These are phyloP conservation scores for Gossypium gossypioides DNA, from an alignment of 441 rosid genomes.

Conservation along the genomic window DNA sequence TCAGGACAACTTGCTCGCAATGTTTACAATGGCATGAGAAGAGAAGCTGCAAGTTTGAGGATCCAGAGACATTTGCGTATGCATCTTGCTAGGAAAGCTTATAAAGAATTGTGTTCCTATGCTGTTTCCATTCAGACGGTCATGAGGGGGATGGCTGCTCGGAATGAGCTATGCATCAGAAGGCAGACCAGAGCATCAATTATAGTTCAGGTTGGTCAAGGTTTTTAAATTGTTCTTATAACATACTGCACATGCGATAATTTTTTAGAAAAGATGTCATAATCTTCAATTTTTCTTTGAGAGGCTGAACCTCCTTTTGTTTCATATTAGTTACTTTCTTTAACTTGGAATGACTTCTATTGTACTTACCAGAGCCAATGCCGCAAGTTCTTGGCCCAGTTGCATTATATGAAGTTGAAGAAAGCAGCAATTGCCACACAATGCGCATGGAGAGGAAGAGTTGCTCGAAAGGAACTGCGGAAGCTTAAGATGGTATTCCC, in stretches of 20 bases:
- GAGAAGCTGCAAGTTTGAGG: conserved; percentile 70
- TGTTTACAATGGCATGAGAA: conserved; percentile 57
- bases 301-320: conserved; percentile 1
- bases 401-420: conserved; percentile 49
- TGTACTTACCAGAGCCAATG: conserved; percentile 54
- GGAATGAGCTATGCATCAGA: conserved; percentile 53
- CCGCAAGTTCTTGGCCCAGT: conserved; percentile 62
- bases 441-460: conserved; percentile 85
- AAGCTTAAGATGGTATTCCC: conserved; percentile 74
- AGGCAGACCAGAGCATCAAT: conserved; percentile 68
- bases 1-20: conserved; percentile 69
- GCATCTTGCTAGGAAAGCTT: conserved; percentile 74
- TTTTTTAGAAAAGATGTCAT: background rate
- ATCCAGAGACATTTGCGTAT: conserved; percentile 70
- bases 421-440: conserved; percentile 75
- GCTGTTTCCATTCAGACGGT: conserved; percentile 70
- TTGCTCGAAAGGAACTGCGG: conserved; percentile 81
- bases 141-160: conserved; percentile 83
- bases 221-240: conserved; percentile 6
- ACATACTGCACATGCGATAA: background rate
- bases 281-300: conserved; percentile 4
- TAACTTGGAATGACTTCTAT: conserved; percentile 14
- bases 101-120: conserved; percentile 43
- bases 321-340: background rate
- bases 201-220: conserved; percentile 48